A percentile compares a stretch with the other conserved stretches of the same genome.
These are phyloP conservation scores for Helotiales sp. DNA, from an alignment of 2,329 filamentous ascomycete genomes.

Conservation along the genomic window DNA sequence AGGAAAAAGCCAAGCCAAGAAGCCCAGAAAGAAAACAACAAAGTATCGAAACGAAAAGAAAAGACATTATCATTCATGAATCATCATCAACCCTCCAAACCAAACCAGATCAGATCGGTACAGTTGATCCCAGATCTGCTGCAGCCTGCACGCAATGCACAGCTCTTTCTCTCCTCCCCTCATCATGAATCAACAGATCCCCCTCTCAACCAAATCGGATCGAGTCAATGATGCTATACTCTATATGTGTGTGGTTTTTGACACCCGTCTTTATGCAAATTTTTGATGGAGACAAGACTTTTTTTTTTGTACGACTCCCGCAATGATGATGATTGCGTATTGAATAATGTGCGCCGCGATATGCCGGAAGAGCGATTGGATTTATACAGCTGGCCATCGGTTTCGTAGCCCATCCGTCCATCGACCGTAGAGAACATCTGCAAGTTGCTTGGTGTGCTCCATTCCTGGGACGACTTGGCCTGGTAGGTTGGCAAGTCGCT, in stretches of 20 bases:
- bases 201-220: neutral
- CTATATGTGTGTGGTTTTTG: slow-evolving; percentile 18
- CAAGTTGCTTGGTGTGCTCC: slow-evolving; percentile 89
- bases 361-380: slow-evolving; percentile 16
- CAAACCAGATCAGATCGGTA: slow-evolving; percentile 25
- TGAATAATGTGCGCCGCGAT: slow-evolving; percentile 24
- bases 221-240: neutral
- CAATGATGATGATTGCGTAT: slow-evolving; percentile 23
- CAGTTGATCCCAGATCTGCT: slow-evolving; percentile 31
- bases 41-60: slow-evolving; percentile 13
- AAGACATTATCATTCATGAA: slow-evolving; percentile 35
- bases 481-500: slow-evolving; percentile 54
- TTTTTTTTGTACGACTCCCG: slow-evolving; percentile 33
- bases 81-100: slow-evolving; percentile 23
- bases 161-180: slow-evolving; percentile 3
- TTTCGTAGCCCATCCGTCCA: slow-evolving; percentile 85
- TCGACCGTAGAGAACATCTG: slow-evolving; percentile 86
- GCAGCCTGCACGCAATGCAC: neutral
- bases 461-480: slow-evolving; percentile 70
- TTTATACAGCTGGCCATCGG: slow-evolving; percentile 60
- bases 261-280: slow-evolving; percentile 25
- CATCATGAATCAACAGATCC: neutral
- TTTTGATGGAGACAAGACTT: slow-evolving; percentile 20
- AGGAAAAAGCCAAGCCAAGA: neutral
- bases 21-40: neutral